Conservation (phyloP, 1,284 basidiomycete species). For the Pseudozyma thailandica region DNA sequence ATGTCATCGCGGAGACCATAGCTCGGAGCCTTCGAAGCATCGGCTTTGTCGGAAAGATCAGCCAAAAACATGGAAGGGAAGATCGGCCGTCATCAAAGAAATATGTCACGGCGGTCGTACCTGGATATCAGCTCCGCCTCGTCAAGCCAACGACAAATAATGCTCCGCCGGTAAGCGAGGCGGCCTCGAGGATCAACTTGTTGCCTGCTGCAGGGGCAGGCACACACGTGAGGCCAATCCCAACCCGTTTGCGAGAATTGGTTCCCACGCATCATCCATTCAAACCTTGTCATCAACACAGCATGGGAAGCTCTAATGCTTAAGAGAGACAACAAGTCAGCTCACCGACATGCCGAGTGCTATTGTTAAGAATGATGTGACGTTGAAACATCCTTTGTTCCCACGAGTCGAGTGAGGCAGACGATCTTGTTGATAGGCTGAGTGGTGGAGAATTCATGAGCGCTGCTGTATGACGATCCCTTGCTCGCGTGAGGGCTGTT, state of each 20-base stretch:
- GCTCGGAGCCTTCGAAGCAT: no score
- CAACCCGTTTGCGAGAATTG: background rate
- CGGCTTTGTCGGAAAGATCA: no score
- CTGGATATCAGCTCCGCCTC: background rate
- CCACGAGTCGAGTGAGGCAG: background rate
- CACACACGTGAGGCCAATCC: slow-evolving; percentile 1
- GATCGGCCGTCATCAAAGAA: background rate
- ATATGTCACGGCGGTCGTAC: background rate
- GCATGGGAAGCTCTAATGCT: background rate
- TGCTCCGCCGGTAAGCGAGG: background rate
- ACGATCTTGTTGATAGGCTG: background rate
- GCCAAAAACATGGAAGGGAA: no score
- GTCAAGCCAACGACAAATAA: background rate
- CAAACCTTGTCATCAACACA: background rate
- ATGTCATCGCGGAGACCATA: no score
- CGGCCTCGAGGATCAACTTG: background rate
- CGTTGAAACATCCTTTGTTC: no score
- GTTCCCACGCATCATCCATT: no score
- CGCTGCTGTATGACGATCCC: background rate
- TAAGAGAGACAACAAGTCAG: no score
- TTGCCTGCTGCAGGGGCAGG: background rate
- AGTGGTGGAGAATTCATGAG: background rate
- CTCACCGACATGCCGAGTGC: background rate
- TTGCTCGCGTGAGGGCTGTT: background rate
- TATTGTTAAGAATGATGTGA: background rate